phyloP scores from a whole-genome alignment of 768 basidiomycete species.

The Tulasnella sp. region DNA sequence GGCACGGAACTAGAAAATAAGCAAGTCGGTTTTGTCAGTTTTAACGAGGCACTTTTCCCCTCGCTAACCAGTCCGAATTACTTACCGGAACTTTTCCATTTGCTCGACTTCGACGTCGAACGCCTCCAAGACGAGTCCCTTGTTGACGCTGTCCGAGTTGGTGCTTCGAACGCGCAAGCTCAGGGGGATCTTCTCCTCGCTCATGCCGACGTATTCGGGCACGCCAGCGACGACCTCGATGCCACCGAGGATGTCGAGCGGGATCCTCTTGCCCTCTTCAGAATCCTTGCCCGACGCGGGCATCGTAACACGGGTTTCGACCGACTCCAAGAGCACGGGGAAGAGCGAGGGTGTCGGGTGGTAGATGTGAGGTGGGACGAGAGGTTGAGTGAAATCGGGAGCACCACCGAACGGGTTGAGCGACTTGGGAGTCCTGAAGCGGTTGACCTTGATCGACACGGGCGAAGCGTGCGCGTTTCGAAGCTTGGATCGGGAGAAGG shows the following conservation, averaged over 20 bases:
- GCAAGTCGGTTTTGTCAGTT: neutral
- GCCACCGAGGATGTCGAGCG: constrained; percentile 52
- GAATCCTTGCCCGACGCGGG: neutral
- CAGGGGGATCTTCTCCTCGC: constrained; percentile 50
- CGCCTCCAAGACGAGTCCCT: constrained; percentile 50
- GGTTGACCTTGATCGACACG: constrained; percentile 47
- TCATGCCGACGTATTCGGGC: constrained; percentile 51
- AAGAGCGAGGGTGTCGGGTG: constrained; percentile 34
- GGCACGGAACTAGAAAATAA: constrained; percentile 29
- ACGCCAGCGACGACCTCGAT: constrained; percentile 62
- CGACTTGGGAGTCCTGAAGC: constrained; percentile 34
- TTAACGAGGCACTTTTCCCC: too few species aligned
- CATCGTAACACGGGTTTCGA: constrained; percentile 37
- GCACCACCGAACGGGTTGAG: constrained; percentile 23
- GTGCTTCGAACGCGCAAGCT: constrained; percentile 56
- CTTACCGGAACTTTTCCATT: constrained; percentile 62
- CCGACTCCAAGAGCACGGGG: constrained; percentile 43
- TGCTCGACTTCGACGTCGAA: constrained; percentile 60
- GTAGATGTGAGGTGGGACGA: constrained; percentile 19
- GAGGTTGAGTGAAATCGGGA: constrained; percentile 10
- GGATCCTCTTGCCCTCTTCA: constrained; percentile 38
- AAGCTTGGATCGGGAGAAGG: constrained; percentile 49
- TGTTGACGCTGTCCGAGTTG: constrained; percentile 47
- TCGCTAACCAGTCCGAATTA: too few species aligned
- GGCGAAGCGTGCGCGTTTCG: constrained; percentile 43